These are phyloP conservation scores for Heritiera littoralis DNA, from an alignment of 345 rosid species.

Conservation along the genomic window DNA sequence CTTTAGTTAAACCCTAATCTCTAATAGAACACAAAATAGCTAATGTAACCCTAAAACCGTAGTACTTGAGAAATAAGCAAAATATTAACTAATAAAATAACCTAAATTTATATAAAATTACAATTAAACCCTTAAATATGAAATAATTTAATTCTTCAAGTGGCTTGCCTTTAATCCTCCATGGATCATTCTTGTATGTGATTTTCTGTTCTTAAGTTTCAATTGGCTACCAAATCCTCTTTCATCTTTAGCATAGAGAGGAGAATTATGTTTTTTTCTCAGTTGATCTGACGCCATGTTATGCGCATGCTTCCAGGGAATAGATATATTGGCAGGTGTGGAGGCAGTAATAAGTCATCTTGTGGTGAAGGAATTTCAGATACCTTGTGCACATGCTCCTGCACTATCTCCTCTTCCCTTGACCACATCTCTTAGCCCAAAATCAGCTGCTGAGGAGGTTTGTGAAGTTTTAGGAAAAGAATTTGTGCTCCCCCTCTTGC, in stretches of 20 bases:
- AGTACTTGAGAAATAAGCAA: not conserved
- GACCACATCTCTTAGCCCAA: conserved; percentile 47
- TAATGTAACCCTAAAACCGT: not conserved
- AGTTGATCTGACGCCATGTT: not conserved
- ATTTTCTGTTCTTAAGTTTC: not conserved
- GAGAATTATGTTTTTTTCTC: not conserved
- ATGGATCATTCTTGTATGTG: not conserved
- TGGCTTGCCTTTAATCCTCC: not conserved
- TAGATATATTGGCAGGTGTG: conserved; percentile 68
- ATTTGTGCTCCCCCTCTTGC: not conserved
- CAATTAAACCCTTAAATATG: not conserved
- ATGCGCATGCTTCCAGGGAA: conserved; percentile 37
- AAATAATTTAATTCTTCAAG: not conserved
- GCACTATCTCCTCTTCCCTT: conserved; percentile 51
- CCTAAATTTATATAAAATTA: not conserved
- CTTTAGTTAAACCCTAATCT: not conserved
- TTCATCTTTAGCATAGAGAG: not conserved
- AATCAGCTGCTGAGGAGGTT: conserved; percentile 77
- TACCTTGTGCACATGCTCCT: conserved; percentile 77
- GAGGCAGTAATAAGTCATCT: conserved; percentile 70
- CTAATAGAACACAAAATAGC: not conserved
- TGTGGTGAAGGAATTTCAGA: conserved; percentile 62
- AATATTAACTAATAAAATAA: not conserved
- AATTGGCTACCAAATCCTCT: not conserved
- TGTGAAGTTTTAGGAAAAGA: conserved; percentile 25